Evolutionary conservation across 768 basidiomycete genomes (phyloP), one percentile per base, ranked within the genome.

Genomic region (Pleurotus tuoliensis): DNA sequence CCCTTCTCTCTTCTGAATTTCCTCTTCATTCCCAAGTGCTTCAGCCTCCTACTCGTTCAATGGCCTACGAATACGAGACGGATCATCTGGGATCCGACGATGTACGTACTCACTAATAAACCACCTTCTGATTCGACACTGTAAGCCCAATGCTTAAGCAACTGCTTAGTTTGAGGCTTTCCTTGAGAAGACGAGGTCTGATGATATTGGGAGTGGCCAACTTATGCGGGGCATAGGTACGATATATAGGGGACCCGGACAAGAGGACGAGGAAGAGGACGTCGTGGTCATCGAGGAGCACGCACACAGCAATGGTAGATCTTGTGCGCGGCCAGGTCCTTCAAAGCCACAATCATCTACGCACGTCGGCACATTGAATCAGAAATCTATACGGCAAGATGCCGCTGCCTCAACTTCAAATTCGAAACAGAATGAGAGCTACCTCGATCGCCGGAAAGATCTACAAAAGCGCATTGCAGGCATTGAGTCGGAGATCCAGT

Each of bases 401-500:
- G 45, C 46, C 38, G 34, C 48, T 39, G 44, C 55, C 24, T 38
- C 59, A 13, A 45, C 13, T 15, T 38, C 58, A 2, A n/a, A 6
- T 11, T 15, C 34, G 9, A 18, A 12, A 12, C 3, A 40, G 44
- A 13, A 55, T 44, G 15, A 56, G 59, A 5, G 38, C 46, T 16
- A 57, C 60, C 45, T 27, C 43, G 38, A 52, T 20, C 61, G 56
- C 34, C 56, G 55, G 54, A 66, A 65, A 40, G 49, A 57, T 7
- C 43, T 76, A 18, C 63, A 66, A 40, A 62, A 62, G 38, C 62
- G 69, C 18, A 67, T 79, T 22, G 64, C 66, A 2, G 63, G 70
- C 30, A 46, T 69, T 15, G 76, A 78, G 39, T 67, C 70, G 3
- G 71, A 76, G 41, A 65, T 79, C 6, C 46, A 47, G 1, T 60